phyloP scores from a whole-genome alignment of 2,329 filamentous ascomycete genomes.

The Colletotrichum sp. region DNA sequence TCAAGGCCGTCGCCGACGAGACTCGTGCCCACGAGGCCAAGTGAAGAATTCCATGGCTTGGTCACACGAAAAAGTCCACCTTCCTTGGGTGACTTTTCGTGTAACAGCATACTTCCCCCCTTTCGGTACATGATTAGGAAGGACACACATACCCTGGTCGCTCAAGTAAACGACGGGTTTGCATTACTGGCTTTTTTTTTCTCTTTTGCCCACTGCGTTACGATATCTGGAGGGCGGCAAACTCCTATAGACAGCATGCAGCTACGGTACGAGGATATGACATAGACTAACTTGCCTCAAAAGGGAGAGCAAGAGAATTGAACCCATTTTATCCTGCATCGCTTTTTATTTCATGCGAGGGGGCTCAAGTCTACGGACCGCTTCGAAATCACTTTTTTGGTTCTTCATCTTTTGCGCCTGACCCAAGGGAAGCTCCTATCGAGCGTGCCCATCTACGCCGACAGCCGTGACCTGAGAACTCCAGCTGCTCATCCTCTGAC shows the following conservation, averaged over 20 bases:
- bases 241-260: neutral
- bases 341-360: neutral
- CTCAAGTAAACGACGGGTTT: neutral
- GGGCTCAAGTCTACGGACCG: neutral
- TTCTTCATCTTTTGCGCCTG: neutral
- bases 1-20: neutral
- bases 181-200: neutral
- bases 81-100: neutral
- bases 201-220: neutral
- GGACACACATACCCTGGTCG: neutral
- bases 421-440: neutral
- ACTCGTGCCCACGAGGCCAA: neutral
- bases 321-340: neutral
- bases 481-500: neutral
- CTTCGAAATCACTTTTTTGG: slow-evolving; percentile 15
- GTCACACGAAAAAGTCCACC: neutral
- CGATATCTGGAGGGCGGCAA: neutral
- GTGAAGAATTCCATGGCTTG: neutral
- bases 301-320: neutral
- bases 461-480: neutral
- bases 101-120: neutral
- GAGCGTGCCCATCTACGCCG: neutral
- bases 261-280: neutral
- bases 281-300: slow-evolving; percentile 1
- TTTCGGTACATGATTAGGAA: neutral